Evolutionary conservation across 331 rosid genomes (phyloP), one percentile per base, ranked within the genome.

Genomic region (Arachis monticola): DNA sequence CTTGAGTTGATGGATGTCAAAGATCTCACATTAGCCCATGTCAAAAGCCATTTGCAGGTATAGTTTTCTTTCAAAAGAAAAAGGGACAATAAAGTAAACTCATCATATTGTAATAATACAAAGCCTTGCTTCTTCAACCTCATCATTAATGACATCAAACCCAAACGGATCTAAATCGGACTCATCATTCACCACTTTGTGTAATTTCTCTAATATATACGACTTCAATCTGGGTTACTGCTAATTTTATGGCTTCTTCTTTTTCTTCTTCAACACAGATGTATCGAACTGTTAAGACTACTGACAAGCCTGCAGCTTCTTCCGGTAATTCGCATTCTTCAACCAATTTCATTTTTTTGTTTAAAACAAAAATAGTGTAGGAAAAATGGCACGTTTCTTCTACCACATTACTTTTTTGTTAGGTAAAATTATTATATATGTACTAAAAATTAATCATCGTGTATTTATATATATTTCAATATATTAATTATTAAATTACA

Each of bases 1-100:
- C 97, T 93, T 60, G 98, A 93, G 89, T 96, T 93, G 45, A 93
- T 93, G 98, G 97, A 93, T 86, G 98, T 91, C 67, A 93, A 93
- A 86, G 98, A 93, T 89, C 97, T 93, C 72, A 93, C 98, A 59
- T 65, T 93, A 74, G 98, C 98, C 78, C 98, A 93, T 89, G 98
- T 93, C 60, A 93, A 93, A 83, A 93, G 98, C 87, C 98, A 93
- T 85, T 89, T 93, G 64, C 98, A 93, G 98, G 98, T 92, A 84
- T 31, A 32, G 52, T 10, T 17, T 17, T 77, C 73, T 83, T 17
- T 17, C 22, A 7, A 82, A 41, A 45, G 30, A 76, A 56, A 73
- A 32, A 82, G 58, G 80, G 32, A 75, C 41, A 67, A 17, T 17
- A 17, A 17, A 17, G 22, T 17, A 17, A 75, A 82, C 82, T 92